Evolutionary conservation across 345 rosid genomes (phyloP), one percentile per base, ranked within the genome.

Genomic region (Linum tenue): DNA sequence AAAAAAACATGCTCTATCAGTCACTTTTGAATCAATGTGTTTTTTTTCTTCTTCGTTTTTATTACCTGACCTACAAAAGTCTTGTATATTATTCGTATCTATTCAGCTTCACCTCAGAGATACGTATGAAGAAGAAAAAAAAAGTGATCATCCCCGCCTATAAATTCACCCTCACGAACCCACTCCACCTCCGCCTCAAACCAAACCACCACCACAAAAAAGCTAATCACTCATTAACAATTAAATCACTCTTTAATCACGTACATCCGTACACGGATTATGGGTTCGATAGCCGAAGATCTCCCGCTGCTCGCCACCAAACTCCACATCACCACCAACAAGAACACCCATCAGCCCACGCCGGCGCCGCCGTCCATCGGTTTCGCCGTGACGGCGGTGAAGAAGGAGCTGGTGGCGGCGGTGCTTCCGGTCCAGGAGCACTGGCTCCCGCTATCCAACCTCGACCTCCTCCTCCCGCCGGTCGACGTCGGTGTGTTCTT

Each of bases 381-480:
- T 37, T 57, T 57, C 39, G 39, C 16, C 0, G 76, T 72, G 5
- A 78, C 65, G 4, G 65, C 83, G 70, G 72, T 53, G 55, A 80
- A 69, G 79, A 76, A 64, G 64, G 90, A 85, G 59, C 65, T 80
- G 68, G 86, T 92, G 76, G 80, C 95, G 11, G 80, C 98, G 5
- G 78, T 67, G 62, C 77, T 85, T 3, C 95, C 96, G 36, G 44
- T 82, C 64, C 96, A 84, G 66, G 80, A 84, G 59, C 96, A 86
- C 55, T 84, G 96, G 95, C 81, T 91, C 44, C 96, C 92, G 5
- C 76, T 83, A 63, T 89, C 98, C 17, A 91, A 89, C 84, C 86
- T 91, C 2, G 98, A 91, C 82, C 71, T 91, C 72, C 82, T 89
- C 41, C 78, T 91, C 39, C 98, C 98, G 63, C 86, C 89, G 0